Percentiles rank a stretch among this genome's conserved stretches.
Conservation (phyloP, 768 basidiomycete species). For the Boletus patriciae region DNA sequence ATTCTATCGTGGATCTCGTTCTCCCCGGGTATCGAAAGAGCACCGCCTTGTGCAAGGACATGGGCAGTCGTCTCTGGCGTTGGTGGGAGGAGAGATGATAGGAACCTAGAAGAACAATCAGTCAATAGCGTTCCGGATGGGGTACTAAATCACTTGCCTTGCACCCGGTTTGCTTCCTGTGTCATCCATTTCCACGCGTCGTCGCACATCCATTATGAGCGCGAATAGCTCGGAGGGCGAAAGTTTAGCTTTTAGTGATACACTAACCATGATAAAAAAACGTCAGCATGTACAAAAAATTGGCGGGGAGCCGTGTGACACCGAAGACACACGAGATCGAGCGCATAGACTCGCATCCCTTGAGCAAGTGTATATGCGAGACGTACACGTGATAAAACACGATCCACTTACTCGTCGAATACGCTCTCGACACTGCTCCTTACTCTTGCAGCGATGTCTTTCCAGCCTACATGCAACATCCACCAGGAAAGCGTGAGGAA, state of each 20-base stretch:
- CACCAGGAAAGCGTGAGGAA: slow-evolving; percentile 92
- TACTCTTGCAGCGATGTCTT: slow-evolving; percentile 73
- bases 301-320: not conserved
- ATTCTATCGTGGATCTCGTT: not conserved
- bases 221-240: slow-evolving; percentile 64
- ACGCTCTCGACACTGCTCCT: slow-evolving; percentile 75
- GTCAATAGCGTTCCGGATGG: not conserved
- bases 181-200: slow-evolving; percentile 71
- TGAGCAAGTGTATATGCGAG: not conserved
- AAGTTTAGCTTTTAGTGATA: slow-evolving; percentile 82
- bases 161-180: slow-evolving; percentile 30
- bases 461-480: slow-evolving; percentile 91
- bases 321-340: not conserved
- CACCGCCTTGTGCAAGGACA: slow-evolving; percentile 66
- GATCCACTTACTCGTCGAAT: slow-evolving; percentile 69
- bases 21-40: slow-evolving; percentile 13
- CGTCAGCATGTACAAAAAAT: slow-evolving; percentile 9
- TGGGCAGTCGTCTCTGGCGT: slow-evolving; percentile 70
- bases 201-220: slow-evolving; percentile 70
- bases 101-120: slow-evolving; percentile 41
- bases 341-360: not conserved
- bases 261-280: slow-evolving; percentile 43
- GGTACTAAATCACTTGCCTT: slow-evolving; percentile 11
- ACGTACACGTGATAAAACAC: not conserved
- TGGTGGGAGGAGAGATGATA: slow-evolving; percentile 72